phyloP scores from a whole-genome alignment of 495 filamentous ascomycete species.

The Aspergillus baeticus region DNA sequence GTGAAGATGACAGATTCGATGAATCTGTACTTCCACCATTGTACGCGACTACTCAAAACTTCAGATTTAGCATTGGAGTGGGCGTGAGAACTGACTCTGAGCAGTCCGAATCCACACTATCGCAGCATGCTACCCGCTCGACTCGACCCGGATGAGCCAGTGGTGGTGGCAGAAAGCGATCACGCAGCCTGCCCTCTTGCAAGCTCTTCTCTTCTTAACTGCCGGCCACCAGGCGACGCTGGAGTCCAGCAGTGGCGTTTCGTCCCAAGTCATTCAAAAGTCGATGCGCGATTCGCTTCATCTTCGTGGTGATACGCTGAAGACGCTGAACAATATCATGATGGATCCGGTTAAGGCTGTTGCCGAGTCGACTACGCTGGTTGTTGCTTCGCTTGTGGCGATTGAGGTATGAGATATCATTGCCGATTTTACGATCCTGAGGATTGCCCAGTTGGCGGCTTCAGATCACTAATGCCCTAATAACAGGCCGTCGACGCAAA shows the following conservation, averaged over 20 bases:
- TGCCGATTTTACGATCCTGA: no score
- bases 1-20: constrained; percentile 9
- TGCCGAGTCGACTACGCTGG: constrained; percentile 1
- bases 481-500: constrained; percentile 7
- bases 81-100: background rate
- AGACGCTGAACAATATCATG: constrained; percentile 2
- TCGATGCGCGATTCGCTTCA: background rate
- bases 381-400: constrained; percentile 1
- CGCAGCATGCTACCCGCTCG: constrained; percentile 8
- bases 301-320: constrained; percentile 2
- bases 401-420: constrained; percentile 2
- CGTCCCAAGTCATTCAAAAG: background rate
- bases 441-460: no score
- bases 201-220: constrained; percentile 8
- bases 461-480: no score
- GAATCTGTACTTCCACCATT: constrained; percentile 9
- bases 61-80: background rate
- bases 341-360: constrained; percentile 1
- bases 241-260: constrained; percentile 3
- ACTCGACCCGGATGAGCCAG: constrained; percentile 5
- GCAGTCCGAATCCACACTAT: constrained; percentile 8
- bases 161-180: constrained; percentile 4
- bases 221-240: constrained; percentile 9
- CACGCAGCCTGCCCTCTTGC: constrained; percentile 6
- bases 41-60: background rate